A percentile compares a stretch with the other conserved stretches of the same genome.
These are phyloP conservation scores for Saccharomycopsis malanga DNA, from an alignment of 805 yeast species.

Conservation along the genomic window DNA sequence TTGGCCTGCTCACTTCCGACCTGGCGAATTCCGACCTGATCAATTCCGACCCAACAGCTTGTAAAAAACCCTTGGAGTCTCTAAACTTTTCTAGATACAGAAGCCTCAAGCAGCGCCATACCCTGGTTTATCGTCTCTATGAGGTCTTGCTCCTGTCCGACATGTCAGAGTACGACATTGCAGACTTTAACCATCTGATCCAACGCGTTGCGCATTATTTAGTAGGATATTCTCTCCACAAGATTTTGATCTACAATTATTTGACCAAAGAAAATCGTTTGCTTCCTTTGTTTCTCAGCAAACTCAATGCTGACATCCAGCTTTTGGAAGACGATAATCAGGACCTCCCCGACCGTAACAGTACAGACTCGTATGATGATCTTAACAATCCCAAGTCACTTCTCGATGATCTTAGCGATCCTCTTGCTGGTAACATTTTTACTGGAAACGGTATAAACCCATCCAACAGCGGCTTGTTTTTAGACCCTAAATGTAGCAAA, in stretches of 20 bases:
- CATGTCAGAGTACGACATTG: constrained; percentile 4
- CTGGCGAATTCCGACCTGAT: neutral
- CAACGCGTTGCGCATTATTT: constrained; percentile 1
- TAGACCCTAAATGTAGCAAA: constrained; percentile 7
- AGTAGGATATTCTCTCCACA: constrained; percentile 15
- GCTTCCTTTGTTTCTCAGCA: neutral
- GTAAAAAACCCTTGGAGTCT: no score
- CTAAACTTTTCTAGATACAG: constrained; percentile 9
- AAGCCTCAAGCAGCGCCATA: constrained; percentile 10
- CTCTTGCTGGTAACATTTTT: neutral
- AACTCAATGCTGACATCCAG: constrained; percentile 1
- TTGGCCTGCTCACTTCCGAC: neutral
- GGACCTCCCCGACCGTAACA: neutral
- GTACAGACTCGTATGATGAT: neutral
- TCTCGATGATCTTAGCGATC: neutral
- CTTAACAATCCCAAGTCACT: no score
- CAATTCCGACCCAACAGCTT: no score
- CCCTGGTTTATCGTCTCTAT: constrained; percentile 1
- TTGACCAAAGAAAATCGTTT: constrained; percentile 12
- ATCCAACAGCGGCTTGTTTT: neutral
- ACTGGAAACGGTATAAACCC: neutral
- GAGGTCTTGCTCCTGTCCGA: constrained; percentile 1
- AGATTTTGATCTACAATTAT: constrained; percentile 13
- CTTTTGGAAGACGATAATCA: neutral
- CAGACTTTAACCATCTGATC: constrained; percentile 3